A percentile compares a stretch with the other conserved stretches of the same genome.
Evolutionary conservation across 352 stramenopile genomes (phyloP).

Genomic region (Pythium angustatum): DNA sequence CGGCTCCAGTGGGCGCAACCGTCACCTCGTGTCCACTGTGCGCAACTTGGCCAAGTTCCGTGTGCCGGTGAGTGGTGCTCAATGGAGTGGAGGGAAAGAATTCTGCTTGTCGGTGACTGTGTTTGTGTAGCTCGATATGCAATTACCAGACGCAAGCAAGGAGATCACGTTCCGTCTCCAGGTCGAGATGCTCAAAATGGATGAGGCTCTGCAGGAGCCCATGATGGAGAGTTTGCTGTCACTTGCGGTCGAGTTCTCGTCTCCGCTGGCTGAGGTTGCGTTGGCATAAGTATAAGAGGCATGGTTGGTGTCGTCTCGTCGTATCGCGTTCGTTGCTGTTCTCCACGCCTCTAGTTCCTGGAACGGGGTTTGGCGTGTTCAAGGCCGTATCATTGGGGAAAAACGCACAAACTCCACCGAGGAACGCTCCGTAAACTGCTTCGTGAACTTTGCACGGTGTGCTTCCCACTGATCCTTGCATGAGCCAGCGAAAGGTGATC

Average conservation of each 20-base stretch:
- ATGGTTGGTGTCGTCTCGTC: no score
- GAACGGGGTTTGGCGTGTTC: no score
- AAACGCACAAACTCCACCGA: no score
- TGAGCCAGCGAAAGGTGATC: no score
- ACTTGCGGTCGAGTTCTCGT: constrained; percentile 48
- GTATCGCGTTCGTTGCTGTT: no score
- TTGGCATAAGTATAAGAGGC: not conserved
- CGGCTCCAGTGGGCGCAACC: constrained; percentile 36
- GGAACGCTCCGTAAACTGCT: no score
- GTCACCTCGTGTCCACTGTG: constrained; percentile 51
- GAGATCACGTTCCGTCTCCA: constrained; percentile 46
- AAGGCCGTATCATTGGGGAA: no score
- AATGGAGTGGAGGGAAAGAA: not conserved
- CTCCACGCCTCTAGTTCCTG: no score
- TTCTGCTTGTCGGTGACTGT: not conserved
- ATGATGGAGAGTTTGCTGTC: constrained; percentile 58
- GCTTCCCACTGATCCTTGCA: no score
- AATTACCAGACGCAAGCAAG: not conserved
- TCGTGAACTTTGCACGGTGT: no score
- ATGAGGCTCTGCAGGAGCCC: constrained; percentile 58
- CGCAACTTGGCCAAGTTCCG: constrained; percentile 27
- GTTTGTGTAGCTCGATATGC: constrained; percentile 8
- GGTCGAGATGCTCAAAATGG: constrained; percentile 66
- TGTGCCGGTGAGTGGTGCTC: constrained; percentile 2
- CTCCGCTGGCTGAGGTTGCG: not conserved